Evolutionary conservation across 805 yeast genomes (phyloP).

Genomic region (Maudiozyma serrabonitensis): DNA sequence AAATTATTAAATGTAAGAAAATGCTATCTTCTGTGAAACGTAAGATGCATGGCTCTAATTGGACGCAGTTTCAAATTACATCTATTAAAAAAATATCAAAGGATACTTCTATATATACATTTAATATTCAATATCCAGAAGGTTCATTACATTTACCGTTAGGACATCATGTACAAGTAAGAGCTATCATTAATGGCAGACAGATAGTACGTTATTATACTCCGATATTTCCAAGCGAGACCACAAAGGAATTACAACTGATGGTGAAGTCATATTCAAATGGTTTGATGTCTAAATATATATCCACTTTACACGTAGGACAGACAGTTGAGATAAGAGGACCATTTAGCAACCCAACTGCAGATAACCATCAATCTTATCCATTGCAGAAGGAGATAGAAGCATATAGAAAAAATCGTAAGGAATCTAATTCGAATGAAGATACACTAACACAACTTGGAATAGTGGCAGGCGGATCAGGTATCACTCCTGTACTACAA

Average conservation of each 20-base stretch:
- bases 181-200: conserved; percentile 28
- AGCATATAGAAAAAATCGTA: background rate
- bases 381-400: background rate
- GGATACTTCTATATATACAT: conserved; percentile 63
- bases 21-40: conserved; percentile 17
- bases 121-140: conserved; percentile 48
- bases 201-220: conserved; percentile 52
- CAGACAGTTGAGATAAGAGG: conserved; percentile 63
- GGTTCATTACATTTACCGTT: conserved; percentile 58
- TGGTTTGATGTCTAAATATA: conserved; percentile 56
- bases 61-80: conserved; percentile 55
- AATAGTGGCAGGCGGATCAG: conserved; percentile 77
- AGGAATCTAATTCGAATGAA: background rate
- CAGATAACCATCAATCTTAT: conserved; percentile 15
- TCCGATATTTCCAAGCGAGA: conserved; percentile 54
- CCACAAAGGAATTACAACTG: conserved; percentile 62
- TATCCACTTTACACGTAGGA: conserved; percentile 55
- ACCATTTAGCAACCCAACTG: conserved; percentile 65
- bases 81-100: conserved; percentile 63
- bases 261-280: conserved; percentile 64
- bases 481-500: conserved; percentile 84
- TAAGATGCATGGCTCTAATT: conserved; percentile 23
- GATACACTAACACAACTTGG: conserved; percentile 40
- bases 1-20: background rate
- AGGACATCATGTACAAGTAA: conserved; percentile 64